These are phyloP conservation scores for Neonectria ditissima DNA, from an alignment of 2,329 filamentous ascomycete genomes.

Conservation along the genomic window DNA sequence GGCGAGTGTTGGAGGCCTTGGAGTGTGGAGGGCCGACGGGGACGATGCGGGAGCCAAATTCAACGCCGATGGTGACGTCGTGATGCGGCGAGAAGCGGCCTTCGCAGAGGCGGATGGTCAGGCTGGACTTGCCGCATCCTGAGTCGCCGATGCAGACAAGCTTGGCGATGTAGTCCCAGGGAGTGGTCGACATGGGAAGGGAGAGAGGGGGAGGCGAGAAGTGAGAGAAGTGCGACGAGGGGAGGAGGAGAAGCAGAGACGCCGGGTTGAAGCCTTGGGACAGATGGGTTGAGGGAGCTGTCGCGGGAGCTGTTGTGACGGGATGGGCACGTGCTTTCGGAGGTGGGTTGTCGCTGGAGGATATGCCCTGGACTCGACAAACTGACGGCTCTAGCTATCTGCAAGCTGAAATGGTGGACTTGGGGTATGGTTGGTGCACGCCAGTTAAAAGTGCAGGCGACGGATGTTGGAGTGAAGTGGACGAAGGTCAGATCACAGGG, in stretches of 20 bases:
- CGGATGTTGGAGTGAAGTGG: slow-evolving; percentile 7
- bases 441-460: not conserved
- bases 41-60: slow-evolving; percentile 94
- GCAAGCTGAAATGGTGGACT: not conserved
- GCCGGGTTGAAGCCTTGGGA: slow-evolving; percentile 1
- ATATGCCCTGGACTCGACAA: slow-evolving; percentile 8
- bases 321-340: slow-evolving; percentile 26
- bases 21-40: slow-evolving; percentile 85
- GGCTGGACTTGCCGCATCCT: slow-evolving; percentile 93
- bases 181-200: slow-evolving; percentile 68
- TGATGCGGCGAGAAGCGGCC: slow-evolving; percentile 94
- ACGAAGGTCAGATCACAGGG: slow-evolving; percentile 13
- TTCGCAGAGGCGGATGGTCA: slow-evolving; percentile 96
- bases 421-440: slow-evolving; percentile 10
- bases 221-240: slow-evolving; percentile 17
- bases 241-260: not conserved
- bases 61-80: slow-evolving; percentile 97
- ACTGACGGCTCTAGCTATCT: slow-evolving; percentile 7
- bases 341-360: slow-evolving; percentile 6
- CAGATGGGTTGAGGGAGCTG: slow-evolving; percentile 6
- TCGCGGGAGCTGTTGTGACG: slow-evolving; percentile 13
- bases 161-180: slow-evolving; percentile 99
- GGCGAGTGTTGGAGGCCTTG: slow-evolving; percentile 54
- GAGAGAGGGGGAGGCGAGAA: slow-evolving; percentile 20
- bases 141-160: slow-evolving; percentile 98